Evolutionary conservation across 441 rosid genomes (phyloP).

Genomic region (Metrosideros polymorpha): DNA sequence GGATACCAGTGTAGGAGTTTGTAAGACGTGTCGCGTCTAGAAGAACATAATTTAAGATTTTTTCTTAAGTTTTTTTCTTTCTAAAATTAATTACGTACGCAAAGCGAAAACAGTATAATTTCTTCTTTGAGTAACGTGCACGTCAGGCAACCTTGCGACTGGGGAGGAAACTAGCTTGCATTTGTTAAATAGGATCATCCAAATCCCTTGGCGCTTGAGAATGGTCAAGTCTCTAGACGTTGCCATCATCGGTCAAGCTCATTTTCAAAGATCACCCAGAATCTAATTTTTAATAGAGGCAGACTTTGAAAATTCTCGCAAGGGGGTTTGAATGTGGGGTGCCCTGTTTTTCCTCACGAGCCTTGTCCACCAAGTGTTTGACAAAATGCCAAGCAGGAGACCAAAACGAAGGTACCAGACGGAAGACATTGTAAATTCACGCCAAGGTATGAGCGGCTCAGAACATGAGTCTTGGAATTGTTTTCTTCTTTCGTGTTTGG

Average conservation of each 20-base stretch:
- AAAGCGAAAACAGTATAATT: too few relatives aligned
- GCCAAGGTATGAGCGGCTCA: neutral
- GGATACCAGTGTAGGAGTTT: too few relatives aligned
- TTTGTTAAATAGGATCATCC: too few relatives aligned
- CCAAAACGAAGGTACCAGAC: neutral
- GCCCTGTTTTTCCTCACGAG: neutral
- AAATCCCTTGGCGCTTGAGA: neutral
- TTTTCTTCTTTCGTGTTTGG: neutral
- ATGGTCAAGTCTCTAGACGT: neutral
- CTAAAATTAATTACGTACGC: too few relatives aligned
- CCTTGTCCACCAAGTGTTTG: neutral
- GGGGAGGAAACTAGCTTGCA: too few relatives aligned
- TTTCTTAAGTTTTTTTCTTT: too few relatives aligned
- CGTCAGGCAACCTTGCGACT: too few relatives aligned
- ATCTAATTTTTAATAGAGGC: neutral
- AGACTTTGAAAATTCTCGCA: neutral
- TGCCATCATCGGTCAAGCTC: too few relatives aligned
- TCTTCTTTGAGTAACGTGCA: too few relatives aligned
- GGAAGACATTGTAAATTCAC: neutral
- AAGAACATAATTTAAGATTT: too few relatives aligned
- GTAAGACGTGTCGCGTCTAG: too few relatives aligned
- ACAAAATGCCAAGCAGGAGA: neutral
- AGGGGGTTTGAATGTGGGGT: neutral
- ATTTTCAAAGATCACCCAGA: neutral
- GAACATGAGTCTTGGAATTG: neutral